These are phyloP conservation scores for Coccomyxa sp. DNA, from an alignment of 139 green algal species.

Conservation along the genomic window DNA sequence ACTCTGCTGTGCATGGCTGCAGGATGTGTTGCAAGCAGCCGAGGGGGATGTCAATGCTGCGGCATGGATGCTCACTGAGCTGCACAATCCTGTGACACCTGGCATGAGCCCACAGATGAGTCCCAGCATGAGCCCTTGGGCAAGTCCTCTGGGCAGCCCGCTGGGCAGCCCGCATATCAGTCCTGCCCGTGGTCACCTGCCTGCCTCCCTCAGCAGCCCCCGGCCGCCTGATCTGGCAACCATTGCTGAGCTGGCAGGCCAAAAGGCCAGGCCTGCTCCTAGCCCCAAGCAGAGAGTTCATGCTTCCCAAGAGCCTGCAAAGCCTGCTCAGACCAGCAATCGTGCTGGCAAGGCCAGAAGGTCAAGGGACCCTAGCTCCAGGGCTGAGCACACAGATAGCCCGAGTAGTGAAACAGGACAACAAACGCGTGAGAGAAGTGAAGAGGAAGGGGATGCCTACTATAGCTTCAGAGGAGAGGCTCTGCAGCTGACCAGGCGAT, in stretches of 20 bases:
- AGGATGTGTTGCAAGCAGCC: constrained; percentile 4
- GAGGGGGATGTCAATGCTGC: constrained; percentile 1
- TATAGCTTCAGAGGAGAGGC: constrained; percentile 9
- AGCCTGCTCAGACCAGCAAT: not conserved
- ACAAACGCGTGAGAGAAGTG: not conserved
- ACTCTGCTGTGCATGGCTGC: not conserved
- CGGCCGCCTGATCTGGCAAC: not conserved
- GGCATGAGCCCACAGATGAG: not conserved
- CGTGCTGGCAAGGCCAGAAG: not conserved
- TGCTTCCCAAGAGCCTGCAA: not conserved
- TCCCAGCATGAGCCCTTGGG: not conserved
- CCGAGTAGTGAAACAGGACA: not conserved
- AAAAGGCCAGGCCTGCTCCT: not conserved
- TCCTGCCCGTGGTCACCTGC: not conserved
- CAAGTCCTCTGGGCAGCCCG: not conserved
- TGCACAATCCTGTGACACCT: constrained; percentile 1
- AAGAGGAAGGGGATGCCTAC: constrained; percentile 1
- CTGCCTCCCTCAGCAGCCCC: not conserved
- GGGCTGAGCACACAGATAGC: not conserved
- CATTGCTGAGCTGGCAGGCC: not conserved
- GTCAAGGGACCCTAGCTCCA: not conserved
- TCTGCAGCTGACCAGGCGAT: constrained; percentile 5
- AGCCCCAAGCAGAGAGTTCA: not conserved
- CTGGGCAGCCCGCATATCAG: not conserved
- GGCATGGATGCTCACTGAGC: constrained; percentile 11